Evolutionary conservation across 2,329 filamentous ascomycete genomes (phyloP), one percentile per base, ranked within the genome.

Genomic region (Aspergillus intermedius): DNA sequence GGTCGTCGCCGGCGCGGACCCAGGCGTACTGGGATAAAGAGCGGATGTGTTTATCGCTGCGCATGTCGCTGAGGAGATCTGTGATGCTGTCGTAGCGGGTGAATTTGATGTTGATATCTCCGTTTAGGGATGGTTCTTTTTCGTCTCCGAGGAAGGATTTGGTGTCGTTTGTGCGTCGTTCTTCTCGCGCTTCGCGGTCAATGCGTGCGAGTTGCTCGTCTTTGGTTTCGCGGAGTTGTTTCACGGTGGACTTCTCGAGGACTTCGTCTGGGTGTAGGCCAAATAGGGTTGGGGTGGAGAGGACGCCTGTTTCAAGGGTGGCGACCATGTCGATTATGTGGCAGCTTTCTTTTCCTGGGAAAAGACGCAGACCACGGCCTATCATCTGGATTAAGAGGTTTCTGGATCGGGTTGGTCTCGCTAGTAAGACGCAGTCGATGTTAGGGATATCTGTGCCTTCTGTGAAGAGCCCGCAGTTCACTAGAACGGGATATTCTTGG

Each of bases 331-430:
- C 93, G 60, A 98, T 94, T 51, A 98, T 77, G 65, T 97, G 93
- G 58, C 93, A 98, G 62, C 97, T 82, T 35, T 83, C 73, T 68
- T 98, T 98, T 10, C 80, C 86, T 1, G 83, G 76, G 64, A 88
- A 79, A 35, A 96, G 72, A 39, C 93, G 82, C 82, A 98, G 87
- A 4, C 93, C 93, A 59, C 93, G 81, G 0, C 93, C 93, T 53
- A 98, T 95, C 93, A 98, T 98, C 69, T 98, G 93, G 1, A 97
- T 83, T 1, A 98, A 80, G 2, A 98, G 74, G 59, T 96, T 97
- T n/a, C 87, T 83, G 13, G 93, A 97, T 57, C 85, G 84, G 1
- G 93, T 98, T 0, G 93, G 93, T 21, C 93, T 77, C 3, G 87
- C 90, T 7, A 98, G 77, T 7, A 98, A 65, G 21, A 98, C 81